Percentiles rank a stretch among this genome's conserved stretches.
Evolutionary conservation across 1,139 yeast genomes (phyloP).

Genomic region (Pichia sp.): DNA sequence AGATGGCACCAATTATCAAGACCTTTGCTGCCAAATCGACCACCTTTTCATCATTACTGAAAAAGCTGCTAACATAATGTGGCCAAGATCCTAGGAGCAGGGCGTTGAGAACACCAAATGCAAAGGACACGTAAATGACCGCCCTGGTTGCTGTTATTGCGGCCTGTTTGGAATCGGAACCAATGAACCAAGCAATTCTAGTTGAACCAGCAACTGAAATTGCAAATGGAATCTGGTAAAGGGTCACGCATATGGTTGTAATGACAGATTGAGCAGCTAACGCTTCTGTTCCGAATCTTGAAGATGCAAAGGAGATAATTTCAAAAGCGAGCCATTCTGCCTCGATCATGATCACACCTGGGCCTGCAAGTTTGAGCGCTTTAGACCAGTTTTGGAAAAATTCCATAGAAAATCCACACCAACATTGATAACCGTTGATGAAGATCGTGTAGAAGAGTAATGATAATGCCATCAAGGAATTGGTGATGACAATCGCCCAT

Average conservation of each 20-base stretch:
- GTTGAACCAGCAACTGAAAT: slow-evolving; percentile 69
- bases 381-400: slow-evolving; percentile 44
- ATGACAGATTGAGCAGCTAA: slow-evolving; percentile 71
- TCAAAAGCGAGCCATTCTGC: slow-evolving; percentile 70
- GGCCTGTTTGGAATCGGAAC: slow-evolving; percentile 54
- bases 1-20: slow-evolving; percentile 47
- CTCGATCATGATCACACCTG: slow-evolving; percentile 59
- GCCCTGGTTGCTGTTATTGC: slow-evolving; percentile 39
- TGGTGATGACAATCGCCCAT: slow-evolving; percentile 60
- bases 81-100: slow-evolving; percentile 34
- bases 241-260: slow-evolving; percentile 58
- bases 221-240: slow-evolving; percentile 72
- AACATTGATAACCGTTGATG: slow-evolving; percentile 50
- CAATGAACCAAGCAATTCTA: slow-evolving; percentile 70
- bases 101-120: slow-evolving; percentile 34
- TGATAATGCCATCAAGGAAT: slow-evolving; percentile 57
- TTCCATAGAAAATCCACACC: slow-evolving; percentile 40
- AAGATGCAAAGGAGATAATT: slow-evolving; percentile 52
- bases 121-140: slow-evolving; percentile 34
- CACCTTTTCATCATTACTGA: slow-evolving; percentile 45
- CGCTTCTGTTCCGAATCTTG: slow-evolving; percentile 56
- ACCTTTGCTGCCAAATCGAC: slow-evolving; percentile 43
- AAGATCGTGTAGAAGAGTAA: slow-evolving; percentile 39
- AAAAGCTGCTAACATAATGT: slow-evolving; percentile 37
- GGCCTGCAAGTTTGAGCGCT: slow-evolving; percentile 47